Percentiles rank a stretch among this genome's conserved stretches.
These are phyloP conservation scores for Nissolia schottii DNA, from an alignment of 306 rosid genomes.

Conservation along the genomic window DNA sequence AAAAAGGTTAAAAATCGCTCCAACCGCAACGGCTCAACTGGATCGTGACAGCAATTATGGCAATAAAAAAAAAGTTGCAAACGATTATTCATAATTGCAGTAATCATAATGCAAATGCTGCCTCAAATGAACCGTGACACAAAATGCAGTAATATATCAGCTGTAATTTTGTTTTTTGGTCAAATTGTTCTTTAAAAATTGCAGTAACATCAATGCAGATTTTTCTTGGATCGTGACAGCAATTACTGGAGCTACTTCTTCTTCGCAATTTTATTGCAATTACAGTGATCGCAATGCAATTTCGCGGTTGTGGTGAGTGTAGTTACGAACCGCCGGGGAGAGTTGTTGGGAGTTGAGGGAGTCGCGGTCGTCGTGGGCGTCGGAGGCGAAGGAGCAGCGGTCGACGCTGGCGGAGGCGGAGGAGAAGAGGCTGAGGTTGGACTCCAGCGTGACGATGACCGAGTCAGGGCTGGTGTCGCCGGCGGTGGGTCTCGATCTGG, in stretches of 20 bases:
- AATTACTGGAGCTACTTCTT: background rate
- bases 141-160: background rate
- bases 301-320: background rate
- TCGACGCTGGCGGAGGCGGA: slow-evolving; percentile 92
- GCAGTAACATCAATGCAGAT: background rate
- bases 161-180: too few relatives aligned
- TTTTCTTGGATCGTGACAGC: background rate
- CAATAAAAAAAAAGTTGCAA: too few relatives aligned
- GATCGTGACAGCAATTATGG: too few relatives aligned
- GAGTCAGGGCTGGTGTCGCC: slow-evolving; percentile 91
- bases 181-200: too few relatives aligned
- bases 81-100: too few relatives aligned
- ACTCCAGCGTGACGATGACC: slow-evolving; percentile 77
- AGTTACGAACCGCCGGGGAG: slow-evolving; percentile 39
- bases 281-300: too few relatives aligned
- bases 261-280: too few relatives aligned
- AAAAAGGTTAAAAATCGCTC: too few relatives aligned
- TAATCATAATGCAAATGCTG: background rate
- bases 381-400: slow-evolving; percentile 89
- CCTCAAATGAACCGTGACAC: background rate
- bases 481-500: background rate
- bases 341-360: slow-evolving; percentile 76
- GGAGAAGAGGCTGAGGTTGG: slow-evolving; percentile 83
- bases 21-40: too few relatives aligned
- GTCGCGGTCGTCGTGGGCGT: slow-evolving; percentile 80